Evolutionary conservation across 179 eudicot species (phyloP).

Genomic region (Carnegiea gigantea): DNA sequence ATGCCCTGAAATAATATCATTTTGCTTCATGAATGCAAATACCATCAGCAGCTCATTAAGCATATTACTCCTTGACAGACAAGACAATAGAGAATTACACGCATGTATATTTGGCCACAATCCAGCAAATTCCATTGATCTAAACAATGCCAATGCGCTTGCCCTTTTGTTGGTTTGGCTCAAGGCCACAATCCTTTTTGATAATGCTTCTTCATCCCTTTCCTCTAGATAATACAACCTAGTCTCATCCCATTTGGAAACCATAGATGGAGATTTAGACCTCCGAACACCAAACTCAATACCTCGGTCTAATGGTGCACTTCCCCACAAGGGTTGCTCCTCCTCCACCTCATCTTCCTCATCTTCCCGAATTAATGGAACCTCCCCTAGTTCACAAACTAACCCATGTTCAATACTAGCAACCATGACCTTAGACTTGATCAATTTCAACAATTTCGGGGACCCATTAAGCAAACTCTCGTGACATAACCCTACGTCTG

Average conservation of each 20-base stretch:
- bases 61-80: conserved; percentile 59
- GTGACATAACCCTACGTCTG: neutral
- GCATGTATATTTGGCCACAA: conserved; percentile 65
- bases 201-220: conserved; percentile 57
- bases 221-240: conserved; percentile 68
- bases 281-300: neutral
- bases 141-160: conserved; percentile 69
- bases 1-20: conserved; percentile 54
- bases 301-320: neutral
- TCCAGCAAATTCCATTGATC: conserved; percentile 62
- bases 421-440: conserved; percentile 20
- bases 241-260: conserved; percentile 21
- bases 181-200: conserved; percentile 61
- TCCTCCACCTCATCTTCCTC: neutral
- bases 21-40: conserved; percentile 53
- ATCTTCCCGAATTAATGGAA: conserved; percentile 11
- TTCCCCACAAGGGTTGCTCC: conserved; percentile 2
- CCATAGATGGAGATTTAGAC: neutral
- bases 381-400: conserved; percentile 6
- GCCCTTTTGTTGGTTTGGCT: conserved; percentile 62
- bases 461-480: conserved; percentile 11
- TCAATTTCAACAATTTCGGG: conserved; percentile 6
- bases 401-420: conserved; percentile 25
- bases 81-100: conserved; percentile 75
- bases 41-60: conserved; percentile 58